Base-by-base conservation (phyloP, 1,139 yeast genomes). In the Sugiyamaella paludigena region DNA sequence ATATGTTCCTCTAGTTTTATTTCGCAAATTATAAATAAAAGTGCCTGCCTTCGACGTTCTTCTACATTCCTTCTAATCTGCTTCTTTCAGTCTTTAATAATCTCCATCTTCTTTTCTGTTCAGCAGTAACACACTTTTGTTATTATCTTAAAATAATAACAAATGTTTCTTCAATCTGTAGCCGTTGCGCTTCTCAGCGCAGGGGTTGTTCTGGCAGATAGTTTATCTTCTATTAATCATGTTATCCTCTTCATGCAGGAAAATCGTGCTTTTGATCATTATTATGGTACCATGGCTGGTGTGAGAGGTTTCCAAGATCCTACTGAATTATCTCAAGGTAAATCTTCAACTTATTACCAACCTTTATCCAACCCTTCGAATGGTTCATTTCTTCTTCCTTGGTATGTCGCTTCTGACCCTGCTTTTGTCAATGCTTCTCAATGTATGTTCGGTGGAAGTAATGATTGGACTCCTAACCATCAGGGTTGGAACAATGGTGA, bases 141-240 rank as follows among this genome's bases (percentile, higher is more conserved):
- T n/a, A n/a, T n/a, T n/a, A n/a, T n/a, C n/a, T n/a, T n/a, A n/a
- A 19, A 19, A 19, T 19, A 19, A 19, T 19, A 19, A 19, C 5
- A n/a, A 6, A 31, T n/a, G 34, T 31, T 31, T 6, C 15, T 31
- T n/a, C 34, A 31, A 31, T n/a, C 30, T 7, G 8, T 37, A 12
- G 40, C 29, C 12, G 40, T 30, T 26, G 40, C 40, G 2, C 4
- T 37, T 26, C 30, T 10, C n/a, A 30, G 40, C 13, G 40, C 34
- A 11, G 34, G 34, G 15, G 12, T 31, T n/a, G 46, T 28, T 12
- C 34, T 26, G 33, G 95, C 95, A 3, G 86, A 85, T 67, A 85
- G 84, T 62, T 71, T 86, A 58, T 68, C 77, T 1, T 49, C 48
- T 36, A 54, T 61, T 40, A 49, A 57, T 46, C 64, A 61, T 47